phyloP scores from a whole-genome alignment of 2,329 filamentous ascomycete species.

The Cytospora mali region DNA sequence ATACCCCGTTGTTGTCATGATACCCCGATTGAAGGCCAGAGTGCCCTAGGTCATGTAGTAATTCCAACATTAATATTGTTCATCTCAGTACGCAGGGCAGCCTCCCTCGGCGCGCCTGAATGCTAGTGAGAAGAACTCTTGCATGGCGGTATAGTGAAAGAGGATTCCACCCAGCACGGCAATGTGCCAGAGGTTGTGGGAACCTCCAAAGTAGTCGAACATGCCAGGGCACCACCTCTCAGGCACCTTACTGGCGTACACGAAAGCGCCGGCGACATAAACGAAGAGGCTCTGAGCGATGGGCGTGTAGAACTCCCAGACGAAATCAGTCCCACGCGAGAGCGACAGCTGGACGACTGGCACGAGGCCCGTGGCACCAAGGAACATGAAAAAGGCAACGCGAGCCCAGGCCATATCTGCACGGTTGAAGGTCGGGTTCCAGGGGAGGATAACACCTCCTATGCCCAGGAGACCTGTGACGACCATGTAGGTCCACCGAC shows the following conservation, averaged over 20 bases:
- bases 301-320: slow-evolving; percentile 85
- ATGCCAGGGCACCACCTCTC: slow-evolving; percentile 90
- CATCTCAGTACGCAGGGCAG: slow-evolving; percentile 55
- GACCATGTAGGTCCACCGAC: slow-evolving; percentile 82
- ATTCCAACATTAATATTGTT: slow-evolving; percentile 1
- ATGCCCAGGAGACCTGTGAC: slow-evolving; percentile 80
- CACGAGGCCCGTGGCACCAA: slow-evolving; percentile 85
- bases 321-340: slow-evolving; percentile 77
- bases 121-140: slow-evolving; percentile 83
- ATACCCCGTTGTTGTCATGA: slow-evolving; percentile 24
- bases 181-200: slow-evolving; percentile 97
- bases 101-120: slow-evolving; percentile 68
- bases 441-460: slow-evolving; percentile 87
- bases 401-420: slow-evolving; percentile 90
- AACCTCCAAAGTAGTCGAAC: slow-evolving; percentile 94
- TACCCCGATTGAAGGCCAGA: slow-evolving; percentile 17
- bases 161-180: slow-evolving; percentile 93
- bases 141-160: slow-evolving; percentile 97
- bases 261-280: slow-evolving; percentile 79
- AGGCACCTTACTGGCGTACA: slow-evolving; percentile 91
- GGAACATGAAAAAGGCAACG: slow-evolving; percentile 86
- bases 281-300: slow-evolving; percentile 84
- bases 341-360: slow-evolving; percentile 82
- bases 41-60: slow-evolving; percentile 9
- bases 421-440: slow-evolving; percentile 94